Percentiles rank a stretch among this genome's conserved stretches.
Conservation (phyloP, 1,284 basidiomycete species). For the Naganishia sp. region DNA sequence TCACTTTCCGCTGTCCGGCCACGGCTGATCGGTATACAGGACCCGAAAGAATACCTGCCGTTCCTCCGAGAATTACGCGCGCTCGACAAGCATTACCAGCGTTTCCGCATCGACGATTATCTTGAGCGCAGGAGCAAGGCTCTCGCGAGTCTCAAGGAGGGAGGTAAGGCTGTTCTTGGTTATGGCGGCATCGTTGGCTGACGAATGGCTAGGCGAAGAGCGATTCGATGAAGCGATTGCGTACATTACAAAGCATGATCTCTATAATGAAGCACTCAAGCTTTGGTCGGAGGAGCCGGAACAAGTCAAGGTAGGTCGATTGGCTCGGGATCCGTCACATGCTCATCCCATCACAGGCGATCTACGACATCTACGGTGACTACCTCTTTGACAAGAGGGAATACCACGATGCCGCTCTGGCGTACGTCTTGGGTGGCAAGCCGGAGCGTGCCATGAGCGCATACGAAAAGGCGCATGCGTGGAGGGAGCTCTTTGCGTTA, state of each 20-base stretch:
- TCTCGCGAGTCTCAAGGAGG: slow-evolving; percentile 69
- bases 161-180: slow-evolving; percentile 58
- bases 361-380: slow-evolving; percentile 82
- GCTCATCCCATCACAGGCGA: slow-evolving; percentile 52
- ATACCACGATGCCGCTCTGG: slow-evolving; percentile 78
- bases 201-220: neutral
- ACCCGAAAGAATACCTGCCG: slow-evolving; percentile 95
- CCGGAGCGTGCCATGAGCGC: slow-evolving; percentile 75
- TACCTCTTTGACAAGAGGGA: slow-evolving; percentile 83
- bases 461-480: slow-evolving; percentile 79
- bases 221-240: slow-evolving; percentile 75
- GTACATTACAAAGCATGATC: slow-evolving; percentile 76
- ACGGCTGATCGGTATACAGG: slow-evolving; percentile 58
- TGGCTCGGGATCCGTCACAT: neutral
- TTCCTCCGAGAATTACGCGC: slow-evolving; percentile 87
- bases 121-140: slow-evolving; percentile 76
- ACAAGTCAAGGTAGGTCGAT: slow-evolving; percentile 62
- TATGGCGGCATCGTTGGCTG: too few relatives aligned
- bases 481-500: slow-evolving; percentile 87
- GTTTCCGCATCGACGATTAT: slow-evolving; percentile 91
- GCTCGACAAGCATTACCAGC: slow-evolving; percentile 78
- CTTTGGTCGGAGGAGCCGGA: slow-evolving; percentile 68
- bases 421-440: slow-evolving; percentile 68
- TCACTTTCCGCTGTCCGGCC: neutral
- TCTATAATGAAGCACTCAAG: slow-evolving; percentile 72